These are phyloP conservation scores for Naganishia albida DNA, from an alignment of 1,284 basidiomycete species.

Conservation along the genomic window DNA sequence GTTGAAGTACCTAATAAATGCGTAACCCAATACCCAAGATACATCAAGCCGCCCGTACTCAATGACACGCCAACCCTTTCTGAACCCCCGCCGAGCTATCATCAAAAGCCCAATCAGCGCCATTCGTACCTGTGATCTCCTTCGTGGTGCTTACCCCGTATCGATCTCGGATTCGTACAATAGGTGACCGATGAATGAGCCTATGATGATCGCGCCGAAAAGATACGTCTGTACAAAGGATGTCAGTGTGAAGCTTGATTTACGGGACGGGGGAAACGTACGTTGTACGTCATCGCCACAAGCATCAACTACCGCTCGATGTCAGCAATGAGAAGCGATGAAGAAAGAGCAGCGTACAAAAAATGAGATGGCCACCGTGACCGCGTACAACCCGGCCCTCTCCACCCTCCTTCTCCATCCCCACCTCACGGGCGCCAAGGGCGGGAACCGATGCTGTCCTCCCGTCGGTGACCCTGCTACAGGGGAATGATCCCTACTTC, in stretches of 20 bases:
- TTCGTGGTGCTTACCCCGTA: neutral
- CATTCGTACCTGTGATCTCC: too few relatives aligned
- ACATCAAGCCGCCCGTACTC: too few relatives aligned
- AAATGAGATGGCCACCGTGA: slow-evolving; percentile 49
- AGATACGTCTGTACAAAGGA: slow-evolving; percentile 44
- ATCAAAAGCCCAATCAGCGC: too few relatives aligned
- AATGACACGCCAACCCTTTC: too few relatives aligned
- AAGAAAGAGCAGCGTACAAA: slow-evolving; percentile 42
- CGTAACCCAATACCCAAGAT: too few relatives aligned
- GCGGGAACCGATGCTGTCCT: slow-evolving; percentile 38
- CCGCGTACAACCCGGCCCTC: slow-evolving; percentile 46
- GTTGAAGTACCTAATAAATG: too few relatives aligned
- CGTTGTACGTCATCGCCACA: slow-evolving; percentile 56
- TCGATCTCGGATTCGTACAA: slow-evolving; percentile 52
- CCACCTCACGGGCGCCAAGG: slow-evolving; percentile 13
- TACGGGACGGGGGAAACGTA: slow-evolving; percentile 3
- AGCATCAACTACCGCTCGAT: slow-evolving; percentile 51
- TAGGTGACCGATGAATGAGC: slow-evolving; percentile 52
- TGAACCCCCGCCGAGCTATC: too few relatives aligned
- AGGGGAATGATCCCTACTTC: slow-evolving; percentile 3
- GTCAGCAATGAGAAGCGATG: neutral
- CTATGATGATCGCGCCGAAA: slow-evolving; percentile 52
- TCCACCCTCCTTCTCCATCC: slow-evolving; percentile 33
- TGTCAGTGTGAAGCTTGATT: neutral
- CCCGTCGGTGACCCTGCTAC: neutral